Evolutionary conservation across 805 yeast species (phyloP).

Genomic region (Metschnikowia henanensis): DNA sequence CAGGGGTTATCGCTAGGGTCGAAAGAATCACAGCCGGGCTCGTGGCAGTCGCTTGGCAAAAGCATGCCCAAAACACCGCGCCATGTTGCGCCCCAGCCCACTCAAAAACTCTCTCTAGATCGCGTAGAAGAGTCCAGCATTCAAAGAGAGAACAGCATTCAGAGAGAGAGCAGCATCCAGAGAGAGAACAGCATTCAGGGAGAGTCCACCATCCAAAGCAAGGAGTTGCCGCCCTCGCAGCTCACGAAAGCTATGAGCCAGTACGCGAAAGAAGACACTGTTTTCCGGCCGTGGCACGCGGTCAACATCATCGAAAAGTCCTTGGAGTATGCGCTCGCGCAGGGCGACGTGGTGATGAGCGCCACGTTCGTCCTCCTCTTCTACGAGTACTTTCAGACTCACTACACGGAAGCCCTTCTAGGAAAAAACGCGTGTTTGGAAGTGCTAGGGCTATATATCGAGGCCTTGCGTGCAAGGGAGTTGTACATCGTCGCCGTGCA

Average conservation of each 20-base stretch:
- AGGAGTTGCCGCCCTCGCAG: slow-evolving; percentile 20
- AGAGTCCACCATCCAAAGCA: slow-evolving; percentile 17
- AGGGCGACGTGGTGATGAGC: slow-evolving; percentile 66
- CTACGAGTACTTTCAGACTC: slow-evolving; percentile 26
- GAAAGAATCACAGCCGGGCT: slow-evolving; percentile 7
- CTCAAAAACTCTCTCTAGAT: slow-evolving; percentile 9
- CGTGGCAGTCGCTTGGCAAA: slow-evolving; percentile 9
- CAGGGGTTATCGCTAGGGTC: slow-evolving; percentile 11
- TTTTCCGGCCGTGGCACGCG: slow-evolving; percentile 56
- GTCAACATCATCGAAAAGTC: slow-evolving; percentile 49
- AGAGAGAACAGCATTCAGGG: too few relatives aligned
- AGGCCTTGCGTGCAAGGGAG: slow-evolving; percentile 47
- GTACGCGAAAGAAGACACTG: slow-evolving; percentile 1
- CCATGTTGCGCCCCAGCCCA: neutral
- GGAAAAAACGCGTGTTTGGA: slow-evolving; percentile 45
- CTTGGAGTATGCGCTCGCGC: slow-evolving; percentile 52
- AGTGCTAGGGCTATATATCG: slow-evolving; percentile 56
- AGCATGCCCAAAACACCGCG: neutral
- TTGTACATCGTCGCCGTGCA: slow-evolving; percentile 60
- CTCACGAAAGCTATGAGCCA: slow-evolving; percentile 26
- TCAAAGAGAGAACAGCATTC: too few relatives aligned
- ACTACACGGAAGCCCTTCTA: slow-evolving; percentile 14
- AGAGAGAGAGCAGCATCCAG: too few relatives aligned
- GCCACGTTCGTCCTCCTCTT: slow-evolving; percentile 59
- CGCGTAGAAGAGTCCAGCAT: slow-evolving; percentile 20